Percentiles rank a stretch among this genome's conserved stretches.
These are phyloP conservation scores for Mycena citricolor DNA, from an alignment of 1,284 basidiomycete species.

Conservation along the genomic window DNA sequence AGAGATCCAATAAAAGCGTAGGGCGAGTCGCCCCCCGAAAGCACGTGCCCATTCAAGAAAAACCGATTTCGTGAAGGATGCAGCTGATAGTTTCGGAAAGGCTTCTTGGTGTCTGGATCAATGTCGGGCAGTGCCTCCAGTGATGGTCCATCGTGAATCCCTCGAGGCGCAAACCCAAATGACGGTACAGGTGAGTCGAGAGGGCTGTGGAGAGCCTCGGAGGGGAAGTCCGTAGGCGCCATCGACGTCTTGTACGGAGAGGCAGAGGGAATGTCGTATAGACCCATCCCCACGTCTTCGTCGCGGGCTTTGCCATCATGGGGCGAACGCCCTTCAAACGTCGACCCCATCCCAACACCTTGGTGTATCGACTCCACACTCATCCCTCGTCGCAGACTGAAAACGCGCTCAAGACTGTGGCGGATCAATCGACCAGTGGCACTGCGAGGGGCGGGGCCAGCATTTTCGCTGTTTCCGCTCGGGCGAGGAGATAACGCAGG, in stretches of 20 bases:
- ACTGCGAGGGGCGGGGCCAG: conserved; percentile 29
- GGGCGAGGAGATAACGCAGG: conserved; percentile 25
- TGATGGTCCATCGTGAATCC: conserved; percentile 35
- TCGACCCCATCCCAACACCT: conserved; percentile 25
- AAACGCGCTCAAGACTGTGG: conserved; percentile 53
- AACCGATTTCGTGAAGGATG: conserved; percentile 77
- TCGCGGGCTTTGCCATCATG: conserved; percentile 24
- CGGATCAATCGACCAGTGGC: conserved; percentile 44
- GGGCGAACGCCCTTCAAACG: conserved; percentile 11
- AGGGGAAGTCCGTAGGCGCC: conserved; percentile 4
- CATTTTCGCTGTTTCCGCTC: conserved; percentile 28
- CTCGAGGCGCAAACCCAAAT: conserved; percentile 28
- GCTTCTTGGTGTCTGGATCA: conserved; percentile 41
- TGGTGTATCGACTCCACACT: conserved; percentile 52
- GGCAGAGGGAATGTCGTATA: conserved; percentile 20
- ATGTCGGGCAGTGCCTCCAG: conserved; percentile 48
- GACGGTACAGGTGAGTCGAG: conserved; percentile 32
- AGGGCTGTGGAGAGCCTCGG: conserved; percentile 23
- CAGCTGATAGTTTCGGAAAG: conserved; percentile 54
- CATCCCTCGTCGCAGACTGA: conserved; percentile 49
- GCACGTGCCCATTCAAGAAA: conserved; percentile 64
- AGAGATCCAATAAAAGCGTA: conserved; percentile 74
- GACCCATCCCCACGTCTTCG: conserved; percentile 32
- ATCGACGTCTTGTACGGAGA: conserved; percentile 25
- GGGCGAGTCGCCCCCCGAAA: conserved; percentile 84